Evolutionary conservation across 192 early-diverging fungal genomes (phyloP), one percentile per base, ranked within the genome.

Genomic region (Podila epicladia): DNA sequence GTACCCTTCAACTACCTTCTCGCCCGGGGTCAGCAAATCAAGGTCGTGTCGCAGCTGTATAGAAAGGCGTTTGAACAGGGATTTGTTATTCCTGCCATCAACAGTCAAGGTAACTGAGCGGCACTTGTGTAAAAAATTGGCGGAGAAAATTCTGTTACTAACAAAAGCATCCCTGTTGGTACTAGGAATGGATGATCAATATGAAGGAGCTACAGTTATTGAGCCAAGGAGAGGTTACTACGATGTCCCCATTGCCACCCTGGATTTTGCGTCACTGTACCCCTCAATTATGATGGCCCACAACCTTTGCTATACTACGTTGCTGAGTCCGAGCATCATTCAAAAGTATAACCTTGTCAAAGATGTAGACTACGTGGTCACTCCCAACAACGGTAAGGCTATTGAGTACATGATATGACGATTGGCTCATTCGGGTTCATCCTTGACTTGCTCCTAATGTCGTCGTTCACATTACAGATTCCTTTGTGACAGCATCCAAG

Each of bases 201-300:
- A 96, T 72, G 95, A 96, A 83, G 98, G 98, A 45, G 98, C 98
- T 9, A 96, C 92, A 12, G 97, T 99, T 51, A 95, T 99, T 82
- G 98, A 99, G 58, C 96, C 98, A 33, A 85, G 89, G 65, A 94
- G 91, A 69, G 98, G 97, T 11, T 99, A 93, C 69, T 98, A 98
- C 74, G 93, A 97, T 74, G 82, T 91, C n/a, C 97, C 96, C 3
- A 98, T 99, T 83, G 95, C 98, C 9, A 98, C 97, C 2, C 91
- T 99, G 35, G 98, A 99, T 91, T 99, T 99, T 82, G 95, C 93
- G 1, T 98, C 97, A 4, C 89, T 99, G 74, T 99, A 99, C 80
- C 98, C 98, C 20, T 97, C 96, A 11, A 99, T 99, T 70, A 99
- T 99, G 96, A 98, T 98, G 92, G 97, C 96, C 29, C 98, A 97